Evolutionary conservation across 208 protist species (phyloP), one percentile per base, ranked within the genome.

Genomic region (Strigomonas culicis): DNA sequence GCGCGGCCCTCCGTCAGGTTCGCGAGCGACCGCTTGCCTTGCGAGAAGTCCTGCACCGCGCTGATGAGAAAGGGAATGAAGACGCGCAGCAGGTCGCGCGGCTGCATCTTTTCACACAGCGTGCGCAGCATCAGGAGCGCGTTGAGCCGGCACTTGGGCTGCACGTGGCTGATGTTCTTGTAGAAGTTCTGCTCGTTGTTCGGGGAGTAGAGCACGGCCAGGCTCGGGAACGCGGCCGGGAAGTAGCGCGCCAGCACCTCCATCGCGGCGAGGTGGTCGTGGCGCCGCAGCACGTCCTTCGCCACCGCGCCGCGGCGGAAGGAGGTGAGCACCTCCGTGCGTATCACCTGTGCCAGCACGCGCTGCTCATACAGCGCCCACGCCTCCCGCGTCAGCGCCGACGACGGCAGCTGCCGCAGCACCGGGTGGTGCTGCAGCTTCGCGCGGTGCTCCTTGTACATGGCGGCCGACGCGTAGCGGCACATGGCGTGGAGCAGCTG

Each of bases 51-150:
- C 63, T 90, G 91, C 27, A 96, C 78, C 2, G 78, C 83, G 47
- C 66, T 80, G 59, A 96, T 66, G 13, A 92, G 72, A 74, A 93
- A 96, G 22, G 90, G 90, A 13, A 96, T 72, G 69, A 96, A 92
- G 8, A 96, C 87, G 28, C 90, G 85, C 61, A 96, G 68, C 4
- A 90, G 22, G 64, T 96, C 87, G 49, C 90, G 90, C 32, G 87
- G 78, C 47, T 80, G 50, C 63, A 96, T 68, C 49, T 74, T 46
- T 1, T 62, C 49, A 0, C 74, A 82, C 39, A 77, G 49, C 36
- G 79, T 59, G 10, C 90, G 82, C 57, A 96, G 62, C 50, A 88
- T 32, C 32, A 79, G 63, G 22, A 96, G 74, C 4, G 90, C 90
- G 66, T 93, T 78, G 24, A 96, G 73, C 28, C 90, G 85, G 70